Conservation (phyloP, 179 eudicot species). For the Spergularia azorica region DNA sequence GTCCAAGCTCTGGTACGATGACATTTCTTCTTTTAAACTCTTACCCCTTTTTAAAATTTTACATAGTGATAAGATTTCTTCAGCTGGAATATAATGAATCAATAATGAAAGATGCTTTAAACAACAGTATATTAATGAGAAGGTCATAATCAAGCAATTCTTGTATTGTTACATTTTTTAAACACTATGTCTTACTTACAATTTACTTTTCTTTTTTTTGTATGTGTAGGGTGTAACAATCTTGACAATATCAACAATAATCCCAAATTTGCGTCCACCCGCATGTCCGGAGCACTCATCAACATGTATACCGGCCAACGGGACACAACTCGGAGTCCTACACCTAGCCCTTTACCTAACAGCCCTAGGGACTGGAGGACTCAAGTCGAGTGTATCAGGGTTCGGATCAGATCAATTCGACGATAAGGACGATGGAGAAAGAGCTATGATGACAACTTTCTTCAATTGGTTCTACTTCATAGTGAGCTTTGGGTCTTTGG, state of each 20-base stretch:
- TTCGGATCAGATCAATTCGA: slow-evolving; percentile 54
- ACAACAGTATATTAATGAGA: no score
- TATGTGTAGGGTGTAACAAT: slow-evolving; percentile 70
- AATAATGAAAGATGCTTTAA: no score
- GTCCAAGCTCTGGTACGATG: slow-evolving; percentile 75
- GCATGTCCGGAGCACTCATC: slow-evolving; percentile 43
- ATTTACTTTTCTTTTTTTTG: neutral
- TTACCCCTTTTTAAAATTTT: neutral
- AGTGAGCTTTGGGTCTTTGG: slow-evolving; percentile 57
- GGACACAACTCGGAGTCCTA: slow-evolving; percentile 53
- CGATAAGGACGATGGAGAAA: slow-evolving; percentile 40
- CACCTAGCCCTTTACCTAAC: slow-evolving; percentile 65
- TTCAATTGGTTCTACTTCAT: slow-evolving; percentile 55
- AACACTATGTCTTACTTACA: neutral
- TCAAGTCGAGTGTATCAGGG: slow-evolving; percentile 52
- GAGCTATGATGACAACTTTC: slow-evolving; percentile 37
- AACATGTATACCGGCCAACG: slow-evolving; percentile 51
- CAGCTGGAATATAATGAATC: neutral
- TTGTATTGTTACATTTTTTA: no score
- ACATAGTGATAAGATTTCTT: neutral
- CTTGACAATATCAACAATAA: slow-evolving; percentile 68
- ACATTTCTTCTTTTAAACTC: slow-evolving; percentile 1
- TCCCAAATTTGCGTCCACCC: slow-evolving; percentile 77
- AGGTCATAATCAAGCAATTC: no score
- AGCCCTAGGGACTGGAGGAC: slow-evolving; percentile 50